Base-by-base conservation (phyloP, 805 yeast genomes). In the Wickerhamiella sorbophila region DNA sequence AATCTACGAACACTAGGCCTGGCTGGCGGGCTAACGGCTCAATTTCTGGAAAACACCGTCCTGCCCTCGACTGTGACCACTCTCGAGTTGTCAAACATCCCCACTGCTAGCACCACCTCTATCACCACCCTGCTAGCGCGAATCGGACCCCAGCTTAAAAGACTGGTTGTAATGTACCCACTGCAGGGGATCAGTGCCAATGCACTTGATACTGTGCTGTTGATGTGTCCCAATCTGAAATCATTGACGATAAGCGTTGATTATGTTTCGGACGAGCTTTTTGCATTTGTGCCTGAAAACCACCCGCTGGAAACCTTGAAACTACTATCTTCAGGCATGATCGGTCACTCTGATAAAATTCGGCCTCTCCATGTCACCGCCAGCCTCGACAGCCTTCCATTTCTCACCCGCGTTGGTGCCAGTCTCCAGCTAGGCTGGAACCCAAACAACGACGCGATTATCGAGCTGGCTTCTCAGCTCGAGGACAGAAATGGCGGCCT, bases 1-100 rank as follows among this genome's bases (percentile, higher is more conserved):
- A 74, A 72, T 43, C 61, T 88, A 38, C 68, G 77, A 56, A 75
- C 74, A 52, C 62, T 88, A 34, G 75, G 88, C 40, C 64, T 88
- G 2, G 77, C 94, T 36, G 98, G 98, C 2, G 95, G 96, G 3
- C 75, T 88, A 3, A 74, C 94, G 1, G 81, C 86, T 53, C 80
- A 75, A 36, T 88, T 88, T 58, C 65, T 91, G 12, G 62, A 69
- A 33, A 70, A 70, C 26, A 75, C 91, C 1, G 56, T 61, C n/a
- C 78, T 91, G 55, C 97, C 97, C 0, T 36, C 55, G 1, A 72
- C 87, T 1, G 76, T 88, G 33, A 74, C 73, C 2, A 71, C 73
- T 17, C 62, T 88, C 38, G 87, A 84, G 49, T 70, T 88, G 53
- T 79, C 94, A 0, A 94, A 84, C 58, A 88, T 97, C 61, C 96